Conservation (phyloP, 2,329 filamentous ascomycete species). For the Claviceps digitariae region DNA sequence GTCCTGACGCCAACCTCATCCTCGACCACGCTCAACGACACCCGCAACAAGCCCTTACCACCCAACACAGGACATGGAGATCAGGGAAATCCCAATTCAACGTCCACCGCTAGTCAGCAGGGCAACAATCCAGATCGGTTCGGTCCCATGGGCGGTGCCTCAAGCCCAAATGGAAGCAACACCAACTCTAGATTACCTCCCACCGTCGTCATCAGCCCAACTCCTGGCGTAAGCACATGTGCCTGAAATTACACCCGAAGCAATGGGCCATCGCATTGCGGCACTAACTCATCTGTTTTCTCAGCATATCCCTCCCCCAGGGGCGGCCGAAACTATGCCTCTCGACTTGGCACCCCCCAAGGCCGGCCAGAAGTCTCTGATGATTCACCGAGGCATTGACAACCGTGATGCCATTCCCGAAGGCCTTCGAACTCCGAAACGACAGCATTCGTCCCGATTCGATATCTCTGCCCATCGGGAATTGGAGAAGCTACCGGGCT, state of each 20-base stretch:
- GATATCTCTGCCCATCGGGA: slow-evolving; percentile 96
- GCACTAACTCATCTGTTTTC: neutral
- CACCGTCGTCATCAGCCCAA: slow-evolving; percentile 89
- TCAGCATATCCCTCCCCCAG: slow-evolving; percentile 78
- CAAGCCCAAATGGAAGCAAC: slow-evolving; percentile 23
- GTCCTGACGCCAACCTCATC: slow-evolving; percentile 74
- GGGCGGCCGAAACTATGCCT: slow-evolving; percentile 93
- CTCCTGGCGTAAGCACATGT: slow-evolving; percentile 58
- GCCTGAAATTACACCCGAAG: neutral
- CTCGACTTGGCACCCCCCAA: slow-evolving; percentile 92
- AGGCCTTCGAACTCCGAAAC: slow-evolving; percentile 85
- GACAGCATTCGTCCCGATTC: slow-evolving; percentile 94
- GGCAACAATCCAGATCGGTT: slow-evolving; percentile 28
- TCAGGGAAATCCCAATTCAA: slow-evolving; percentile 28
- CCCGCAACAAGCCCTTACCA: slow-evolving; percentile 67
- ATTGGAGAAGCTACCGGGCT: slow-evolving; percentile 91
- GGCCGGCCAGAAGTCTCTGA: slow-evolving; percentile 73
- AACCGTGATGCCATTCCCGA: slow-evolving; percentile 88
- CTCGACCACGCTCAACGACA: slow-evolving; percentile 72
- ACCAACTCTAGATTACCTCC: slow-evolving; percentile 45
- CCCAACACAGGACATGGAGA: slow-evolving; percentile 33
- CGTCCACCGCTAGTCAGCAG: slow-evolving; percentile 25
- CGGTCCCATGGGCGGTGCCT: slow-evolving; percentile 19
- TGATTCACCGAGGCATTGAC: slow-evolving; percentile 72
- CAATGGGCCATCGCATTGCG: neutral